Base-by-base conservation (phyloP, 345 rosid genomes). In the Brassica cretica region DNA sequence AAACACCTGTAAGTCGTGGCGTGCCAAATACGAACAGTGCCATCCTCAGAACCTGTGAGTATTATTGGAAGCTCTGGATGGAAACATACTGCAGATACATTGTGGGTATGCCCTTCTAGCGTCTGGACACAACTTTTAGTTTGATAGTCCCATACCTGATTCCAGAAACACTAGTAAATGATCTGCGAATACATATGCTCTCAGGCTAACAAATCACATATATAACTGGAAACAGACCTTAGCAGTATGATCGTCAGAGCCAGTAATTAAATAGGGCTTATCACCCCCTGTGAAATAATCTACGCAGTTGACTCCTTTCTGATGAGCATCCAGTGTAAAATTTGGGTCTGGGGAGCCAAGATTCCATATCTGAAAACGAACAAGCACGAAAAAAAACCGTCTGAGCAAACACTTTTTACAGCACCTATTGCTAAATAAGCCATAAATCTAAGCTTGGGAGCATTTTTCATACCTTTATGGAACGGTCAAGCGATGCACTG, bases 241-340 rank as follows among this genome's bases (percentile, higher is more conserved):
- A 16, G 97, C 97, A 80, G 97, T 90, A 84, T 92, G 96, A 82
- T 92, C 97, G 82, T 90, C 96, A 76, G 97, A 92, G 60, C 97
- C 97, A 11, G 93, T 88, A 66, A 92, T 92, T n/a, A 92, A 82
- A 76, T 90, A 92, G 15, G 97, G 97, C 76, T 92, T 92, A 84
- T 92, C 96, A 75, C 97, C 97, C 79, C 96, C 97, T 0, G 97
- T 90, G 73, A 92, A 92, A 88, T 92, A 92, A 82, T 92, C 97
- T 60, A 92, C 94, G 71, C 97, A 92, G 29, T 90, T 92, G 12
- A 92, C 97, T 68, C 97, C 97, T 88, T 92, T 92, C 82, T 87
- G 92, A 87, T 92, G 97, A 8, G 97, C 93, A 80, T 92, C 97
- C 84, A 92, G 75, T 16, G 97, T 90, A 81, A 92, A 92, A 81